phyloP scores from a whole-genome alignment of 169 alveolate genomes.

The Cryptosporidium baileyi region DNA sequence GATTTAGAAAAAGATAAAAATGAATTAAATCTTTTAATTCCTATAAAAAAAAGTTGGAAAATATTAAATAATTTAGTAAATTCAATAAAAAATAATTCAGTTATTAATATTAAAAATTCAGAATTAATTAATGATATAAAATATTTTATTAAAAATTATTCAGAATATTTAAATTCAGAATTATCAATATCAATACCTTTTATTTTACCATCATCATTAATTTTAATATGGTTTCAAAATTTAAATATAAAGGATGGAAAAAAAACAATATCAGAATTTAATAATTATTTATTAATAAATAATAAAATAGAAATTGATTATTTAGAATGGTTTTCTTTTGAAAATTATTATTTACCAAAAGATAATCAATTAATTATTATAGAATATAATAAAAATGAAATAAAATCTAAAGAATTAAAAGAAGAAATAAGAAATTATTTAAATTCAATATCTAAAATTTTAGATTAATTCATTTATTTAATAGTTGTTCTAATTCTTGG shows the following conservation, averaged over 20 bases:
- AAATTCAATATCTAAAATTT: not conserved
- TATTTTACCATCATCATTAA: slow-evolving; percentile 1
- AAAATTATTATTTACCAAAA: slow-evolving; percentile 3
- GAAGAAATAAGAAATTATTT: not conserved
- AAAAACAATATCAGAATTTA: not conserved
- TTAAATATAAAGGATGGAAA: not conserved
- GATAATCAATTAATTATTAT: slow-evolving; percentile 1
- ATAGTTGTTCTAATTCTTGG: slow-evolving; percentile 77
- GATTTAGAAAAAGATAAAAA: not conserved
- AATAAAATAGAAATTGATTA: not conserved
- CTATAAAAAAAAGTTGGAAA: not conserved
- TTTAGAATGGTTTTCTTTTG: slow-evolving; percentile 5
- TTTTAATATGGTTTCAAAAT: slow-evolving; percentile 14
- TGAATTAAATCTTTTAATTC: not conserved
- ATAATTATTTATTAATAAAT: not conserved
- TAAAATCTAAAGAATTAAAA: not conserved
- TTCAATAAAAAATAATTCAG: not conserved
- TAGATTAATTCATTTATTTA: not conserved
- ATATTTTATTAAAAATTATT: not conserved
- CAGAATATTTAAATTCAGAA: not conserved
- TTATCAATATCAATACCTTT: not conserved
- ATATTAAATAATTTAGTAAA: not conserved
- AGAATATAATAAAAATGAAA: not conserved
- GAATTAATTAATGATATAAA: not conserved
- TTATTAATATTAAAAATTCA: not conserved